Conservation (phyloP, 1,139 yeast genomes). For the Geotrichum reessii region DNA sequence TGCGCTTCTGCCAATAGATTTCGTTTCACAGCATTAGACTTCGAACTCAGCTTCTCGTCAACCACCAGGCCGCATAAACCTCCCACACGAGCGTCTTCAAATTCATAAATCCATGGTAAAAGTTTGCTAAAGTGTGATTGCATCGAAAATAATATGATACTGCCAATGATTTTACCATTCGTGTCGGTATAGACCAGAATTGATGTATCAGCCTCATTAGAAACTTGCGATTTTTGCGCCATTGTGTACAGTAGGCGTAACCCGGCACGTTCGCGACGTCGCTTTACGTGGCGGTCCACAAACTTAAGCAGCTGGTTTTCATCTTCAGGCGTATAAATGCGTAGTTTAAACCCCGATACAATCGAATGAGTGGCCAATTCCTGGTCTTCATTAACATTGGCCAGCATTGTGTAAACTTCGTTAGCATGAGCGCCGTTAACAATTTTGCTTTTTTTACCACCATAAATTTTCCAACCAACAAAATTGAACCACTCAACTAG, state of each 20-base stretch:
- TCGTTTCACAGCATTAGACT: not conserved
- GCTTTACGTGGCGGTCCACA: not conserved
- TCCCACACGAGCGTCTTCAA: conserved; percentile 40
- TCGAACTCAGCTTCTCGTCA: not conserved
- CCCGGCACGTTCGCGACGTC: not conserved
- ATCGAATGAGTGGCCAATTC: no score
- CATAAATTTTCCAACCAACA: conserved; percentile 29
- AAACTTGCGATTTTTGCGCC: not conserved
- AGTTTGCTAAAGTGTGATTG: conserved; percentile 45
- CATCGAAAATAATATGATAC: conserved; percentile 50
- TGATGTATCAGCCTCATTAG: not conserved
- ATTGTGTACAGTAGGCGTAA: not conserved
- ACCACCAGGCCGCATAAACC: conserved; percentile 55
- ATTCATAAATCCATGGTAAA: conserved; percentile 46
- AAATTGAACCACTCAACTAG: conserved; percentile 29
- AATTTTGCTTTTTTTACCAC: conserved; percentile 1
- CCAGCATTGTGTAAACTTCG: not conserved
- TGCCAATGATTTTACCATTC: conserved; percentile 41
- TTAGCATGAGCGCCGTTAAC: not conserved
- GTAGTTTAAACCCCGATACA: not conserved
- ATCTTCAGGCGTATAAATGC: not conserved
- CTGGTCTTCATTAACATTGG: not conserved
- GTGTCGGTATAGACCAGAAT: not conserved
- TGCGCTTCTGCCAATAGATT: not conserved
- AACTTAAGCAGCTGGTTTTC: not conserved